Evolutionary conservation across 495 filamentous ascomycete genomes (phyloP).

Genomic region (Neurospora sp.): DNA sequence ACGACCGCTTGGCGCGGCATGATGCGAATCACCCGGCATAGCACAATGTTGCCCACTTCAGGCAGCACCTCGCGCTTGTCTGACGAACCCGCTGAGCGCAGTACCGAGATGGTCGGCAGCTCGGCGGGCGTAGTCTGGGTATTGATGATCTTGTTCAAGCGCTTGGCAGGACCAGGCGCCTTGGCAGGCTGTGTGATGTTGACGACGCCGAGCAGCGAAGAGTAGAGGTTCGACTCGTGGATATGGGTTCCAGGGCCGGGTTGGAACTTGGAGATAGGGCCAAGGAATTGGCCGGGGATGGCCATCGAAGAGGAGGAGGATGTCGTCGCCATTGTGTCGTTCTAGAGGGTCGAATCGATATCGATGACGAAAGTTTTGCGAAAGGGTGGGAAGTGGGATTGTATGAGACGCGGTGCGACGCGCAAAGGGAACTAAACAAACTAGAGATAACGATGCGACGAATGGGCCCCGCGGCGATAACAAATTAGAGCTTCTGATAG

Average conservation of each 20-base stretch:
- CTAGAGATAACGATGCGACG: neutral
- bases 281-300: conserved; percentile 71
- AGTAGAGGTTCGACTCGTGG: conserved; percentile 57
- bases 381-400: neutral
- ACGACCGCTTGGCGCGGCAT: conserved; percentile 73
- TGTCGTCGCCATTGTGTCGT: conserved; percentile 12
- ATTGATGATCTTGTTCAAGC: conserved; percentile 43
- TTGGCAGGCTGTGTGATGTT: conserved; percentile 39
- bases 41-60: conserved; percentile 64
- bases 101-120: conserved; percentile 31
- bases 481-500: neutral
- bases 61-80: conserved; percentile 65
- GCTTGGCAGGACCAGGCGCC: conserved; percentile 44
- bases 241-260: conserved; percentile 79
- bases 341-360: neutral
- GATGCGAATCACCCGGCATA: conserved; percentile 79
- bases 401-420: neutral
- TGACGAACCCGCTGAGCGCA: conserved; percentile 15
- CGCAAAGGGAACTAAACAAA: neutral
- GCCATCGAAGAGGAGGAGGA: conserved; percentile 22
- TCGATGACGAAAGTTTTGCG: neutral
- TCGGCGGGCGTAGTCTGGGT: conserved; percentile 20
- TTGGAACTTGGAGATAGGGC: conserved; percentile 48
- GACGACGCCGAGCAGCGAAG: conserved; percentile 58
- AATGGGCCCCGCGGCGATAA: neutral